Evolutionary conservation across 2,329 filamentous ascomycete species (phyloP), one percentile per base, ranked within the genome.

Genomic region (Fusarium multiceps): DNA sequence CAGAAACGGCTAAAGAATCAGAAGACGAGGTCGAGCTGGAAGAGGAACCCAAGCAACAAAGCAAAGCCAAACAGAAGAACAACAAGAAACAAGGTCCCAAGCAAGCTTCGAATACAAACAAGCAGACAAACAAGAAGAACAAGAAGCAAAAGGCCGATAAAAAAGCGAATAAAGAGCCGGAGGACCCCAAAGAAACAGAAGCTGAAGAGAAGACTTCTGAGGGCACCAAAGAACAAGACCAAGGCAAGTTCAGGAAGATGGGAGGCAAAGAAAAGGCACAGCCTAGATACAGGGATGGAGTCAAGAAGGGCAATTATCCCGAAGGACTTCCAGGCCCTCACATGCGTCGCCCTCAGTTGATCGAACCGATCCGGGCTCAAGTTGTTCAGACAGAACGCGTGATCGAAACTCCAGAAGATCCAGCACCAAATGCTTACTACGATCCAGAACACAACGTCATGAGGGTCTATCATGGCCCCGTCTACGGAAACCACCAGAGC

Each of bases 351-450:
- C 82, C 84, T 1, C 81, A 85, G 46, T 79, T 85, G 53, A 79
- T 89, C 45, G 78, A 84, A 68, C 84, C 85, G 4, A 78, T 83
- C 42, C 80, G 81, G 27, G 80, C 85, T 27, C 81, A 86, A 49
- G 82, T 87, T 20, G 75, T 89, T 34, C 82, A 87, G 55, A 81
- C 87, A 3, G 87, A 90, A 72, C 85, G 88, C 64, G 81, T 87
- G 4, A 77, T 89, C 21, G 87, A 89, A 69, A 79, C 77, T 3
- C 78, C 80, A 6, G 78, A 83, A 45, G 87, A 89, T 66, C 87
- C 87, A 11, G 80, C 81, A 3, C 88, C 87, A 14, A 90, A 90
- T 71, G 86, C 88, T 43, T 90, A 87, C 72, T 86, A 85, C 71
- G 87, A 90, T 70, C 74, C 80, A n/a, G 79, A 81, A 47, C 81